Evolutionary conservation across 176 grass and related monocot species (phyloP), one percentile per base, ranked within the genome.

Genomic region (Zoysia pacifica): DNA sequence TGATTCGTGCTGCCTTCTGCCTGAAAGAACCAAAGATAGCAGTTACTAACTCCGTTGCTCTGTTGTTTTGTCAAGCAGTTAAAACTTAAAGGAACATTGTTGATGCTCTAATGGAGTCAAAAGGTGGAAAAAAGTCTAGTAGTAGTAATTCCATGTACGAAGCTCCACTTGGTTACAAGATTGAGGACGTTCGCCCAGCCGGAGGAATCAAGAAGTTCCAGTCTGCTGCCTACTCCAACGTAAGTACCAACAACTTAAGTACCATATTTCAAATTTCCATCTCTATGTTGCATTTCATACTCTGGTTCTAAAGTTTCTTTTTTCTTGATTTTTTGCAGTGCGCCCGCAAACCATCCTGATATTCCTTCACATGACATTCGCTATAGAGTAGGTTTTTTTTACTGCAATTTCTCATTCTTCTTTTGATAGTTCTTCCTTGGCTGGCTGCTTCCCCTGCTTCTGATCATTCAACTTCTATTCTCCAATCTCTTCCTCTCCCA

Each of bases 151-250:
- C 53, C 51, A 85, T 81, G 79, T 93, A 94, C 88, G 95, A 98
- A 98, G 88, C 90, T 73, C 95, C 95, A 72, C 92, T 98, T 12
- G 95, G 92, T 7, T 94, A 94, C 86, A 87, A 87, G 85, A 94
- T 94, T 76, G 95, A 98, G 86, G 95, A 98, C 92, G 74, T 98
- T 71, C 90, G 95, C 78, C 95, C 95, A 2, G 83, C 84, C 68
- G 95, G 95, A 47, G 95, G 95, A 69, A 93, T 94, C 74, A 89
- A 98, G 92, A 98, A 98, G 74, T 98, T 98, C 78, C 95, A 98
- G 85, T 94, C 95, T 89, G 95, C 92, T 93, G 91, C 86, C 13
- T 98, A 98, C 83, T 98, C 95, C 85, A 98, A 98, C 95, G 90
- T 98, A 91, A 91, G 85, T 56, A 20, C 70, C 11, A 47, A 37